These are phyloP conservation scores for Ophioceras dolichostomum DNA, from an alignment of 2,329 filamentous ascomycete genomes.

Conservation along the genomic window DNA sequence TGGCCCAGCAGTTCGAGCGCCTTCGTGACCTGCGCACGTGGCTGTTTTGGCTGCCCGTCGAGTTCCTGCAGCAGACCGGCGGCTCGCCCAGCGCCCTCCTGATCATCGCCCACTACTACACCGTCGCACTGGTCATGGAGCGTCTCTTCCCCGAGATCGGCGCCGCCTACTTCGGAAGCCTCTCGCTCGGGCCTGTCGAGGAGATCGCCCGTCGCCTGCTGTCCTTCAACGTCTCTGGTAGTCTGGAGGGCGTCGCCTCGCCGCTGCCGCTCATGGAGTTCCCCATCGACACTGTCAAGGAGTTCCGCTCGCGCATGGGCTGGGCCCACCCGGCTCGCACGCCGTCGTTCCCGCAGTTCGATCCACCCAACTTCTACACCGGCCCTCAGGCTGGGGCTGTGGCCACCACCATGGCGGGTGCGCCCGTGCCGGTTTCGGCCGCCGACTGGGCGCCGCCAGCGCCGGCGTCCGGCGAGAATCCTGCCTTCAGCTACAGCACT, in stretches of 20 bases:
- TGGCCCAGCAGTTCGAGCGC: conserved; percentile 80
- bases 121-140: conserved; percentile 75
- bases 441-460: conserved; percentile 34
- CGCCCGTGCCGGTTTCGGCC: conserved; percentile 25
- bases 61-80: conserved; percentile 65
- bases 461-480: conserved; percentile 40
- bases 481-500: conserved; percentile 51
- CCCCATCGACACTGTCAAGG: conserved; percentile 54
- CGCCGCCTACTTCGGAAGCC: conserved; percentile 72
- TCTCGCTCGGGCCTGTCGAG: conserved; percentile 72
- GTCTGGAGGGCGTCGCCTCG: conserved; percentile 42
- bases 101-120: conserved; percentile 85
- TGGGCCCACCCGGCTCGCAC: conserved; percentile 50
- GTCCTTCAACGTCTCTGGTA: conserved; percentile 50
- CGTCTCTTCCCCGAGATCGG: conserved; percentile 87
- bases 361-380: conserved; percentile 41
- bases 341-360: conserved; percentile 48
- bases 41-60: conserved; percentile 91
- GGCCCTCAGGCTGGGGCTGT: too few relatives aligned
- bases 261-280: conserved; percentile 59
- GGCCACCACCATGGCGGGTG: conserved; percentile 23
- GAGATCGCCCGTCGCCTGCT: conserved; percentile 70
- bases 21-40: conserved; percentile 80
- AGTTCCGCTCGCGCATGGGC: conserved; percentile 58
- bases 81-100: conserved; percentile 68